Evolutionary conservation across 306 rosid species (phyloP).

Genomic region (Dryas drummondii): DNA sequence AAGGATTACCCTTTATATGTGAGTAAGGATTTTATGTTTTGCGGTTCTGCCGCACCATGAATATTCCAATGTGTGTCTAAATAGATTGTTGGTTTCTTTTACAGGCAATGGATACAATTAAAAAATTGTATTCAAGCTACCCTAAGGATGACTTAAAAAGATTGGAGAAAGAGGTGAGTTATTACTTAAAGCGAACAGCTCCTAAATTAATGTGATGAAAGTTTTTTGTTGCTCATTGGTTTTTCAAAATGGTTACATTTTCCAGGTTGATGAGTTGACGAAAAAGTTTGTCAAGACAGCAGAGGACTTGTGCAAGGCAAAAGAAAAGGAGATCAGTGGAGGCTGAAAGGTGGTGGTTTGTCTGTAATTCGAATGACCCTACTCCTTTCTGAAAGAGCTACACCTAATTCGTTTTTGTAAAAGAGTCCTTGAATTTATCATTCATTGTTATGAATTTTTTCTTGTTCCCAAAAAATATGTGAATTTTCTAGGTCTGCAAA

Average conservation of each 20-base stretch:
- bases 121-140: conserved; percentile 63
- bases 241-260: conserved; percentile 22
- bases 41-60: background rate
- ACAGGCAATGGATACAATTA: conserved; percentile 86
- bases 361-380: background rate
- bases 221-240: conserved; percentile 10
- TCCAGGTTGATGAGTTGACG: conserved; percentile 82
- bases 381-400: background rate
- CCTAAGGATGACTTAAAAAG: conserved; percentile 86
- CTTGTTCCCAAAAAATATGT: background rate
- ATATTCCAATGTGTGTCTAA: conserved; percentile 7
- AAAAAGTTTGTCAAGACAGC: conserved; percentile 76
- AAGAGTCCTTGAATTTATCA: background rate
- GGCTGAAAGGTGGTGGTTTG: conserved; percentile 33
- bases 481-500: background rate
- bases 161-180: conserved; percentile 89
- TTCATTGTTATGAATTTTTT: background rate
- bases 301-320: conserved; percentile 78
- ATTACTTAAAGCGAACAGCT: background rate
- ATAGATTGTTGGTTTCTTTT: conserved; percentile 22
- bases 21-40: background rate
- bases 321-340: conserved; percentile 77
- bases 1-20: background rate
- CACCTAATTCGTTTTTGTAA: background rate
- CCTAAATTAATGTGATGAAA: background rate